These are phyloP conservation scores for Sugiyamaella neomexicana DNA, from an alignment of 1,139 yeast genomes.

Conservation along the genomic window DNA sequence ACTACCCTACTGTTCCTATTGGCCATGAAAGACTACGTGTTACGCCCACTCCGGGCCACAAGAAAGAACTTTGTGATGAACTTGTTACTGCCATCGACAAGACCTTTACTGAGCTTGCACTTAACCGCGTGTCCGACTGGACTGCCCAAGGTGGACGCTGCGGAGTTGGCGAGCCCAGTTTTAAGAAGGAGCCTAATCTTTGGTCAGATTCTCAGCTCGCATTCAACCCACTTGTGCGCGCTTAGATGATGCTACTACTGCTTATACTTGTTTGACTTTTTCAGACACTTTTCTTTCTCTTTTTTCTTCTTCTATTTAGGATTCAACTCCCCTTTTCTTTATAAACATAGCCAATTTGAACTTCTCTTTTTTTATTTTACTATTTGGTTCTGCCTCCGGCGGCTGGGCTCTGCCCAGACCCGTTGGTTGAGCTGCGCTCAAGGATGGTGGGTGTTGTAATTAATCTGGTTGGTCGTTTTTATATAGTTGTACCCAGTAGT, in stretches of 20 bases:
- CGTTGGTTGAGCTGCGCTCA: slow-evolving; percentile 6
- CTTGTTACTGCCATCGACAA: slow-evolving; percentile 76
- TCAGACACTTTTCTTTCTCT: not conserved
- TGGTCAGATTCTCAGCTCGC: slow-evolving; percentile 87
- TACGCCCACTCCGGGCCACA: slow-evolving; percentile 98
- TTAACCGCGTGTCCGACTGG: slow-evolving; percentile 82
- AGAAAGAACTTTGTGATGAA: slow-evolving; percentile 69
- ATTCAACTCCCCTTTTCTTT: slow-evolving; percentile 13
- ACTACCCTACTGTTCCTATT: slow-evolving; percentile 95
- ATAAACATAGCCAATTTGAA: not conserved
- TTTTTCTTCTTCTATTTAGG: slow-evolving; percentile 10
- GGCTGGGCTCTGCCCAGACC: slow-evolving; percentile 15
- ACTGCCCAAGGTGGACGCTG: slow-evolving; percentile 76
- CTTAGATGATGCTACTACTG: not conserved
- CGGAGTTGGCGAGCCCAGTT: slow-evolving; percentile 66
- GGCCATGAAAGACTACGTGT: slow-evolving; percentile 95
- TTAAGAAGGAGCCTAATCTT: slow-evolving; percentile 51
- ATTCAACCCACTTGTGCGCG: slow-evolving; percentile 21
- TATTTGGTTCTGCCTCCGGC: slow-evolving; percentile 11
- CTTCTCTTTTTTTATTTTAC: not conserved
- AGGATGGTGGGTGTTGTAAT: not conserved
- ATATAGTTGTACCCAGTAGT: slow-evolving; percentile 22
- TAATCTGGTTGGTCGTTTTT: slow-evolving; percentile 14
- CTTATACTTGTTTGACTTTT: not conserved
- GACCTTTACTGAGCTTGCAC: slow-evolving; percentile 71